Evolutionary conservation across 2,329 filamentous ascomycete genomes (phyloP).

Genomic region (Claviceps africana): DNA sequence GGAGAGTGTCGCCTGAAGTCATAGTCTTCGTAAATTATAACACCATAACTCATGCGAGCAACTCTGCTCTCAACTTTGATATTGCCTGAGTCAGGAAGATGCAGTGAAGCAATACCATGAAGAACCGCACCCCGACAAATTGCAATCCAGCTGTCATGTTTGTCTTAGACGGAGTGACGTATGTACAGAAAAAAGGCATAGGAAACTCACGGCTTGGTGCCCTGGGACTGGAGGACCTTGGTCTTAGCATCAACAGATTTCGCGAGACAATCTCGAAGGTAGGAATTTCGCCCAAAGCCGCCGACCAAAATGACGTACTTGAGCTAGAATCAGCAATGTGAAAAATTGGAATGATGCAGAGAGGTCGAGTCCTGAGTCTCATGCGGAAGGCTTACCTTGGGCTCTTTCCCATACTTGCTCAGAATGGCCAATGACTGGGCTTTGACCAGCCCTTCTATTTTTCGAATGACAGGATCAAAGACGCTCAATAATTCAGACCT

Average conservation of each 20-base stretch:
- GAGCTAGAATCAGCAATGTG: neutral
- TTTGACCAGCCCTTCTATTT: slow-evolving; percentile 12
- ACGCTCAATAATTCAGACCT: neutral
- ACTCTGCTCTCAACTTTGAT: slow-evolving; percentile 13
- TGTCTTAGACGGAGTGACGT: neutral
- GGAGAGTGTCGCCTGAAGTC: neutral
- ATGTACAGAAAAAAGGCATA: too few species aligned
- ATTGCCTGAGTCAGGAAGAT: neutral
- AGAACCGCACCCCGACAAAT: slow-evolving; percentile 21
- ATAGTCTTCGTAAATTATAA: neutral
- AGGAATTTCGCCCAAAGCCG: slow-evolving; percentile 22
- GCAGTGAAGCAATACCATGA: slow-evolving; percentile 8
- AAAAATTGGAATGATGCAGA: too few species aligned
- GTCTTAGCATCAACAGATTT: neutral
- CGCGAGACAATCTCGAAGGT: slow-evolving; percentile 13
- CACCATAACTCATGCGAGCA: slow-evolving; percentile 17
- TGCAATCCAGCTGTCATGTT: slow-evolving; percentile 18
- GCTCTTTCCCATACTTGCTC: slow-evolving; percentile 4
- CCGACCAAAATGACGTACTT: slow-evolving; percentile 26
- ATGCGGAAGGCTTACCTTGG: slow-evolving; percentile 13
- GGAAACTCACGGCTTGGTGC: slow-evolving; percentile 21
- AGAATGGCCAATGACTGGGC: slow-evolving; percentile 12
- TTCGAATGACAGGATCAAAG: slow-evolving; percentile 11
- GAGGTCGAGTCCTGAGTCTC: too few species aligned
- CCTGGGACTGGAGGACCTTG: slow-evolving; percentile 17